A percentile compares a stretch with the other conserved stretches of the same genome.
Conservation (phyloP, 306 rosid genomes). For the Comarum palustre region DNA sequence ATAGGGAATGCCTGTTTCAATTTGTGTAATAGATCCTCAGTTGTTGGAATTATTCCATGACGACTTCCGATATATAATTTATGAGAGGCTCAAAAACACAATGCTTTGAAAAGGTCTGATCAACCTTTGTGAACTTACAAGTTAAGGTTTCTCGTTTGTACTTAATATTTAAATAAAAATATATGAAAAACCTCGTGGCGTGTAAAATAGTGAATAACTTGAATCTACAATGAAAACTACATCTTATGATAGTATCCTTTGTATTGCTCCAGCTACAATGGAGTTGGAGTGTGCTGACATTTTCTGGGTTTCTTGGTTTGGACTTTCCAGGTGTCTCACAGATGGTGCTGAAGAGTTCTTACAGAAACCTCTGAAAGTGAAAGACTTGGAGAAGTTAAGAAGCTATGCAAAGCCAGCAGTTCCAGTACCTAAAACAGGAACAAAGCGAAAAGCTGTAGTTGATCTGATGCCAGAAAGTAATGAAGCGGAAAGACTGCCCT, state of each 20-base stretch:
- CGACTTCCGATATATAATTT: too few relatives aligned
- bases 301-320: not conserved
- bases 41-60: not conserved
- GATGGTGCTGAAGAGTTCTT: slow-evolving; percentile 16
- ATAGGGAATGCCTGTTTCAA: too few relatives aligned
- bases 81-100: not conserved
- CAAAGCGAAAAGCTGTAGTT: slow-evolving; percentile 1
- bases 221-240: not conserved
- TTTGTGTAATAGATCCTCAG: not conserved
- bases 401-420: slow-evolving; percentile 5
- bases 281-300: not conserved
- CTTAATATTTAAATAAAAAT: too few relatives aligned
- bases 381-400: slow-evolving; percentile 8
- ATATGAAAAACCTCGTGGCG: not conserved
- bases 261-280: not conserved
- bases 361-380: slow-evolving; percentile 17
- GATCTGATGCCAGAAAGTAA: slow-evolving; percentile 7
- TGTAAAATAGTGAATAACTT: not conserved
- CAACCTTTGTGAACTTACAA: not conserved
- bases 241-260: not conserved
- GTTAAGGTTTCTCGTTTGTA: not conserved
- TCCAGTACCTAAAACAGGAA: not conserved
- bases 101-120: not conserved
- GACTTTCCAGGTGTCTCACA: slow-evolving; percentile 6
- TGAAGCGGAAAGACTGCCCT: slow-evolving; percentile 10